phyloP scores from a whole-genome alignment of 495 filamentous ascomycete species.

The Penicillium maclennaniae region DNA sequence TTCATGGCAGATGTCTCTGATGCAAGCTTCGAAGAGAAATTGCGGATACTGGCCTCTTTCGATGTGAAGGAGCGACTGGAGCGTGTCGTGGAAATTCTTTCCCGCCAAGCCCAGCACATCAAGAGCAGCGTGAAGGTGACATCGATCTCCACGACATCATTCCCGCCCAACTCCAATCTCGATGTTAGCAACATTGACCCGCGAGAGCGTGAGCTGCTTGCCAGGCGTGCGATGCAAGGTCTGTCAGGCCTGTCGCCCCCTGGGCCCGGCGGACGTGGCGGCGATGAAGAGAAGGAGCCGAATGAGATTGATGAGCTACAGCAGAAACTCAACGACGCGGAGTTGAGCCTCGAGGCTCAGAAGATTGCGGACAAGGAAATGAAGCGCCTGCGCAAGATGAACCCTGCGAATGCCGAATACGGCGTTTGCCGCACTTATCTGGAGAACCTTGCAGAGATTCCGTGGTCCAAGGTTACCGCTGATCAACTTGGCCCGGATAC shows the following conservation, averaged over 20 bases:
- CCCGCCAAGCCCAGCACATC: conserved; percentile 71
- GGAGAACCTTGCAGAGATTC: conserved; percentile 91
- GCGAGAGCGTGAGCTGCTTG: conserved; percentile 50
- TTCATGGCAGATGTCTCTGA: conserved; percentile 93
- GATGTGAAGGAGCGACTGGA: conserved; percentile 73
- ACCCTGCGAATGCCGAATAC: conserved; percentile 90
- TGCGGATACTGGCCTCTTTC: conserved; percentile 73
- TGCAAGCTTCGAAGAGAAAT: conserved; percentile 79
- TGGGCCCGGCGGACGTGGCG: conserved; percentile 44
- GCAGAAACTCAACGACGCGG: conserved; percentile 77
- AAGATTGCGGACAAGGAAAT: conserved; percentile 89
- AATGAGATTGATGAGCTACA: conserved; percentile 91
- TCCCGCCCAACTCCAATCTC: conserved; percentile 49
- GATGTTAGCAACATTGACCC: conserved; percentile 52
- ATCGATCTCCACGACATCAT: conserved; percentile 56
- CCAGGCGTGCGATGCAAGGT: conserved; percentile 46
- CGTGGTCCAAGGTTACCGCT: conserved; percentile 83
- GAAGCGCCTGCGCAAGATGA: conserved; percentile 88
- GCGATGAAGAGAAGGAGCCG: conserved; percentile 61
- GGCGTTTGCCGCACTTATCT: conserved; percentile 91
- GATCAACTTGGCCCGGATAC: conserved; percentile 85
- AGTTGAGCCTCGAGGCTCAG: conserved; percentile 68
- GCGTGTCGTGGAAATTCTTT: conserved; percentile 74
- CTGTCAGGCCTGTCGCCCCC: conserved; percentile 51
- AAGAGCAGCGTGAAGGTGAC: conserved; percentile 80